Evolutionary conservation across 352 stramenopile genomes (phyloP), one percentile per base, ranked within the genome.

Genomic region (Stramenopiles sp.): DNA sequence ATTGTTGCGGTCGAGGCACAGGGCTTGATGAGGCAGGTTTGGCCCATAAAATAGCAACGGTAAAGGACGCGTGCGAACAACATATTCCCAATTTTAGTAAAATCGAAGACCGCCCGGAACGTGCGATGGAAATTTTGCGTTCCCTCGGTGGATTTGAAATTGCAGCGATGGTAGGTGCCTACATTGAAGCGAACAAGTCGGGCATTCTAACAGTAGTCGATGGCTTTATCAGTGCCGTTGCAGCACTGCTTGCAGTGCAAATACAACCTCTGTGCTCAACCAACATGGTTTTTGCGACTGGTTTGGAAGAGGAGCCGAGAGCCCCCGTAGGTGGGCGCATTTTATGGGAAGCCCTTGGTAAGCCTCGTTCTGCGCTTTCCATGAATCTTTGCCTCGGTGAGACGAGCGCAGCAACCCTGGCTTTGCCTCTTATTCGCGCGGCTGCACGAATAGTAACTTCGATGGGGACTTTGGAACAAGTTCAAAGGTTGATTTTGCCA

Each of bases 361-460:
- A 82, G 53, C 53, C 49, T 25, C 68, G 75, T 53, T 49, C 85
- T 18, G 82, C 82, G 1, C 75, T 88, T 30, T 74, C 76, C 32
- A 88, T 88, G 83, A 75, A 79, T 32, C 73, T 88, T 36, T 77
- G 83, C 30, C 82, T 88, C 77, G 82, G 83, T 34, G 83, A 88
- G 74, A 78, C 34, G 2, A 86, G 79, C 4, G 83, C 76, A 18
- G 82, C 78, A 25, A 68, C 86, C 0, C 34, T 85, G 12, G 79
- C 79, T 3, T 74, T 85, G 35, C 82, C 82, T 1, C 74, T 88
- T n/a, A 25, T 83, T 1, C 77, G 76, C 73, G 81, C 78, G 76
- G 77, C 82, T 18, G 80, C 79, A 37, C 74, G 73, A 6, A 75
- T 85, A 37, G 32, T 87, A 30, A 43, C 35, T 3, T 78, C 84